phyloP scores from a whole-genome alignment of 2,329 filamentous ascomycete species.

The Pseudogymnoascus sp. region DNA sequence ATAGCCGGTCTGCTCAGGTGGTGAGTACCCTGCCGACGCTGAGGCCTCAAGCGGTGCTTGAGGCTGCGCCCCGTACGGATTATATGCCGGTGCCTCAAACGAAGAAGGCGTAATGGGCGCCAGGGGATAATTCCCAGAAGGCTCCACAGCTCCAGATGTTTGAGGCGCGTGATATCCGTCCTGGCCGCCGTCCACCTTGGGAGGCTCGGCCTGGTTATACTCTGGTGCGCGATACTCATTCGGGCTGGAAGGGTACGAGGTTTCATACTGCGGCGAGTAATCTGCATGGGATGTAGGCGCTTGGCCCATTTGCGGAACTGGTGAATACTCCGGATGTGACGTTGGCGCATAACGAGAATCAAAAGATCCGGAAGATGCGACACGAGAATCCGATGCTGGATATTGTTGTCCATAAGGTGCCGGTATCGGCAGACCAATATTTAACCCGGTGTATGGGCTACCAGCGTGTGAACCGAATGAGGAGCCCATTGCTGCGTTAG shows the following conservation, averaged over 20 bases:
- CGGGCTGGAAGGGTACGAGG: not conserved
- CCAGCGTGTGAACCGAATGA: not conserved
- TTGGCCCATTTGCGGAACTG: not conserved
- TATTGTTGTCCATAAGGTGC: constrained; percentile 1
- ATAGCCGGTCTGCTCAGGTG: constrained; percentile 38
- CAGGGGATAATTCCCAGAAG: not conserved
- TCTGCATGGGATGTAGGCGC: not conserved
- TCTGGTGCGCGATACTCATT: not conserved
- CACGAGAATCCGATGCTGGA: not conserved
- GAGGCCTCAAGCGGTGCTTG: constrained; percentile 34
- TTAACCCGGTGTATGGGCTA: not conserved
- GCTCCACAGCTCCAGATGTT: not conserved
- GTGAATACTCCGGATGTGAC: not conserved
- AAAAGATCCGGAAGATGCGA: not conserved
- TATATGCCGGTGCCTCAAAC: constrained; percentile 29
- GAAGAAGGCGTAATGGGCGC: constrained; percentile 3
- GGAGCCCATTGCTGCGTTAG: not conserved
- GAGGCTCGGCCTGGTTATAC: not conserved
- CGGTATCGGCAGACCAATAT: not conserved
- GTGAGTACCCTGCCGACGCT: constrained; percentile 22
- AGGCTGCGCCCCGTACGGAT: constrained; percentile 25
- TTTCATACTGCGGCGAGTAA: not conserved
- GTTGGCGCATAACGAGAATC: constrained; percentile 3
- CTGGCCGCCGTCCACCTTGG: not conserved
- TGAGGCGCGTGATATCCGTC: not conserved